phyloP scores from a whole-genome alignment of 2,329 filamentous ascomycete species.

The Curvularia eragrostidis region DNA sequence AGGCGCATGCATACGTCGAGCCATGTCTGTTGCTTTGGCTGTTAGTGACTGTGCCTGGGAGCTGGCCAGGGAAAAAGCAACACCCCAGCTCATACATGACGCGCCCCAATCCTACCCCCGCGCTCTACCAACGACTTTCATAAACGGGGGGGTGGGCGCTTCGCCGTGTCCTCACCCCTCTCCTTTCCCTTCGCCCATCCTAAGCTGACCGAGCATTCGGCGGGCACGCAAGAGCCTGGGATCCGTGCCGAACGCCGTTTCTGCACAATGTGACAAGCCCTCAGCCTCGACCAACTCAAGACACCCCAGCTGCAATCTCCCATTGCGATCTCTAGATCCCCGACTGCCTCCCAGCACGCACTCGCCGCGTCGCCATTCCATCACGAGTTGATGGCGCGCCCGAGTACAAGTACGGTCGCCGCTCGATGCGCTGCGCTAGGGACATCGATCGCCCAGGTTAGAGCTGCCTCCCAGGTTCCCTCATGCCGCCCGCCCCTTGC shows the following conservation, averaged over 20 bases:
- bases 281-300: slow-evolving; percentile 15
- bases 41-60: slow-evolving; percentile 7
- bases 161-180: background rate
- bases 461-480: slow-evolving; percentile 13
- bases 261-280: slow-evolving; percentile 17
- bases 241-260: slow-evolving; percentile 18
- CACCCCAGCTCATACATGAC: background rate
- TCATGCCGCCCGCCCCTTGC: slow-evolving; percentile 10
- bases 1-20: slow-evolving; percentile 5
- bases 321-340: slow-evolving; percentile 1
- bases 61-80: slow-evolving; percentile 1
- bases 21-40: slow-evolving; percentile 8
- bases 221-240: slow-evolving; percentile 18
- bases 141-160: background rate
- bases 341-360: slow-evolving; percentile 9
- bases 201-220: slow-evolving; percentile 12
- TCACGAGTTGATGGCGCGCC: slow-evolving; percentile 30
- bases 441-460: slow-evolving; percentile 40
- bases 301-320: background rate
- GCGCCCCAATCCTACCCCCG: background rate
- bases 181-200: slow-evolving; percentile 11
- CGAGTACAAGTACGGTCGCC: slow-evolving; percentile 41
- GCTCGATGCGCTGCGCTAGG: slow-evolving; percentile 45
- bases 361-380: background rate
- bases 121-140: slow-evolving; percentile 1